phyloP scores from a whole-genome alignment of 129 eudicot species.

The Flaveria sonorensis region DNA sequence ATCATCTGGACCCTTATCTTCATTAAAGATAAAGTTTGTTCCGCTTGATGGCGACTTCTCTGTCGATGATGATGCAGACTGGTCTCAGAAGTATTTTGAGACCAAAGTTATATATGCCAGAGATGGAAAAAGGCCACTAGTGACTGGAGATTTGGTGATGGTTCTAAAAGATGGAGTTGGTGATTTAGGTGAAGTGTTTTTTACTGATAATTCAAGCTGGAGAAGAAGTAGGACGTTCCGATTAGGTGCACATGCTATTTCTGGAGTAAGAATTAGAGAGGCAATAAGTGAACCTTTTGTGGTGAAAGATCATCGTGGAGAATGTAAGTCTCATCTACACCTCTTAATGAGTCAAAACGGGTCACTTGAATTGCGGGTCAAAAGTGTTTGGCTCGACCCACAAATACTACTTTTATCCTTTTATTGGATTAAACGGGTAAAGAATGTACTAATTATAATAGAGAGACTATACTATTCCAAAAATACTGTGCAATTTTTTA shows the following conservation, averaged over 20 bases:
- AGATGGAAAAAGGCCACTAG: constrained; percentile 78
- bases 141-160: constrained; percentile 58
- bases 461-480: background rate
- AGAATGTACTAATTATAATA: background rate
- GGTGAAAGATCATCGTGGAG: constrained; percentile 93
- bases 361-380: background rate
- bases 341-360: constrained; percentile 10
- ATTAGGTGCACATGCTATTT: constrained; percentile 52
- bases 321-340: constrained; percentile 53
- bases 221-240: constrained; percentile 67
- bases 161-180: constrained; percentile 64
- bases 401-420: background rate
- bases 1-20: constrained; percentile 56
- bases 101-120: constrained; percentile 47
- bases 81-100: constrained; percentile 61
- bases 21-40: constrained; percentile 53
- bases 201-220: constrained; percentile 97
- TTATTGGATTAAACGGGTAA: background rate
- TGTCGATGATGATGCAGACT: constrained; percentile 59
- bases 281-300: constrained; percentile 65
- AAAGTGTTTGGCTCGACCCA: background rate
- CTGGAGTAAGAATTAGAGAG: constrained; percentile 53
- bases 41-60: constrained; percentile 75
- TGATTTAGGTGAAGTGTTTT: constrained; percentile 54
- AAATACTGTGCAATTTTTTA: background rate